Conservation (phyloP, 805 yeast species). For the Wickerhamiella galacta region DNA sequence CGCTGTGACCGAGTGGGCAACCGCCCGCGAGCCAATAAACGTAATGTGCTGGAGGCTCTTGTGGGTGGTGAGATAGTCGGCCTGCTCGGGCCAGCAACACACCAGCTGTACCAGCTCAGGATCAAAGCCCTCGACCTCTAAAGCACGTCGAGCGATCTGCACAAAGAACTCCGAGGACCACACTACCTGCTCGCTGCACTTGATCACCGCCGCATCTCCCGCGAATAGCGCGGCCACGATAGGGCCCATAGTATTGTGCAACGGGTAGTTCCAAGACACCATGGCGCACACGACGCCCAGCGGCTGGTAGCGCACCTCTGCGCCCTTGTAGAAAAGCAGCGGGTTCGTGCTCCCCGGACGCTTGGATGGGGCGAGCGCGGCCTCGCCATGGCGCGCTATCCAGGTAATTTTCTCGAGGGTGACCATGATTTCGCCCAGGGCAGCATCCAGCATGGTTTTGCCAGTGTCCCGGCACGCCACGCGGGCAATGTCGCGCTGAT, state of each 20-base stretch:
- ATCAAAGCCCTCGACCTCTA: slow-evolving; percentile 56
- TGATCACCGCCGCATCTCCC: slow-evolving; percentile 81
- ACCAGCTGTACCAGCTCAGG: slow-evolving; percentile 76
- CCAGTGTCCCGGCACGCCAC: slow-evolving; percentile 96
- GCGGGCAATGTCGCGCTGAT: slow-evolving; percentile 76
- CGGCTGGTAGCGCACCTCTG: slow-evolving; percentile 89
- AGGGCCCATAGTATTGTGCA: slow-evolving; percentile 89
- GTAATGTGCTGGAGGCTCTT: slow-evolving; percentile 75
- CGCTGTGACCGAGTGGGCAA: slow-evolving; percentile 71
- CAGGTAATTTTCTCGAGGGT: slow-evolving; percentile 86
- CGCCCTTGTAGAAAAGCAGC: slow-evolving; percentile 77
- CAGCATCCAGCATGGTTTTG: slow-evolving; percentile 87
- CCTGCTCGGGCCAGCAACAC: slow-evolving; percentile 78
- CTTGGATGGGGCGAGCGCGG: slow-evolving; percentile 45
- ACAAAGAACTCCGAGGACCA: slow-evolving; percentile 83
- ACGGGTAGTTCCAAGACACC: slow-evolving; percentile 95
- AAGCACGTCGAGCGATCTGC: slow-evolving; percentile 51
- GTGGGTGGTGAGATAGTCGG: slow-evolving; percentile 73
- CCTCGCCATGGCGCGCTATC: slow-evolving; percentile 73
- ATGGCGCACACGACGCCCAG: slow-evolving; percentile 77
- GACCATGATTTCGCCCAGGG: slow-evolving; percentile 80
- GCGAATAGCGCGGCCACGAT: slow-evolving; percentile 74
- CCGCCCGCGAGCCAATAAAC: slow-evolving; percentile 89
- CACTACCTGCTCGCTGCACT: slow-evolving; percentile 89
- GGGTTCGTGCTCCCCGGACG: slow-evolving; percentile 81